A percentile compares a stretch with the other conserved stretches of the same genome.
Evolutionary conservation across 169 alveolate species (phyloP).

Genomic region (Plasmodium chabaudi): DNA sequence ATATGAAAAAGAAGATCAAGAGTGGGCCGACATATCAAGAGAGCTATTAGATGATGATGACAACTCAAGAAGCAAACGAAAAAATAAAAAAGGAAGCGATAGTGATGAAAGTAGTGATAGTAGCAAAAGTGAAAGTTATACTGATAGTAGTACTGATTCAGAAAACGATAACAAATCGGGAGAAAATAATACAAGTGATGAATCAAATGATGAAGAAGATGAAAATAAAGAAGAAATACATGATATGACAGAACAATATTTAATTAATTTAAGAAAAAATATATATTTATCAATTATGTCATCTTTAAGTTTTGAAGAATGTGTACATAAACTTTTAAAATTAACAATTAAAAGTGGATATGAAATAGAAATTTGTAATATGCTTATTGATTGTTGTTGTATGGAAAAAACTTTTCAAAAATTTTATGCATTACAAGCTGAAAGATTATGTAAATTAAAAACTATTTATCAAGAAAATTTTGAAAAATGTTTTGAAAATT

Average conservation of each 20-base stretch:
- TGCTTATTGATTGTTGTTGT: conserved; percentile 98
- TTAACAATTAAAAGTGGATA: conserved; percentile 94
- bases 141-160: conserved; percentile 77
- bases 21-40: conserved; percentile 93
- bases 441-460: conserved; percentile 95
- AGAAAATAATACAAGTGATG: conserved; percentile 88
- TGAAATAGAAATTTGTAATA: conserved; percentile 95
- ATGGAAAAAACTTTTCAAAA: conserved; percentile 98
- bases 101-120: conserved; percentile 67
- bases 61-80: conserved; percentile 25
- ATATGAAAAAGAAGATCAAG: conserved; percentile 92
- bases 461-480: conserved; percentile 93
- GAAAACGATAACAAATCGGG: conserved; percentile 79
- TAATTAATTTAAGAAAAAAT: conserved; percentile 94
- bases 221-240: conserved; percentile 84
- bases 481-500: conserved; percentile 89
- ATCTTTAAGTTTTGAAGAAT: conserved; percentile 97
- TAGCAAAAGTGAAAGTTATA: conserved; percentile 79
- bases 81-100: neutral
- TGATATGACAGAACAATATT: conserved; percentile 96
- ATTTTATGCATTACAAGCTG: conserved; percentile 96
- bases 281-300: conserved; percentile 98
- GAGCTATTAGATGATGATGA: conserved; percentile 93
- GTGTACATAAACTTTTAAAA: conserved; percentile 97
- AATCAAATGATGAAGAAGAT: conserved; percentile 80